Evolutionary conservation across 73 alveolate species (phyloP).

Genomic region (Paraurostyla sp.): DNA sequence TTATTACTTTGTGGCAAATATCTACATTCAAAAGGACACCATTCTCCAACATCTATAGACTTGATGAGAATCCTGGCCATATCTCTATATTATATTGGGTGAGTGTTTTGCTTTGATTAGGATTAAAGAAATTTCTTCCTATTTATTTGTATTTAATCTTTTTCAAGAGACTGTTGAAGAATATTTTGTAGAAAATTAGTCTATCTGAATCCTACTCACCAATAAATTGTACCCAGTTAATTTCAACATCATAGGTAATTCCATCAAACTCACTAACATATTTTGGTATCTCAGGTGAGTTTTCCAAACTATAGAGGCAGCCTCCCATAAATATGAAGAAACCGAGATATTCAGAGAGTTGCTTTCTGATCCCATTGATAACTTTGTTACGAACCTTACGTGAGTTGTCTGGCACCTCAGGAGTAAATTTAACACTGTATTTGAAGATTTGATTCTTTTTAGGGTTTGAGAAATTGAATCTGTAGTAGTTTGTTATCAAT

Average conservation of each 20-base stretch:
- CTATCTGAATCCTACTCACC: slow-evolving; percentile 5
- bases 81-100: slow-evolving; percentile 59
- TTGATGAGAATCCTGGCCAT: slow-evolving; percentile 80
- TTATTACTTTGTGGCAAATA: slow-evolving; percentile 72
- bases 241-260: not conserved
- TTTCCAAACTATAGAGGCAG: slow-evolving; percentile 4
- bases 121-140: slow-evolving; percentile 74
- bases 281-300: not conserved
- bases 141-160: slow-evolving; percentile 61
- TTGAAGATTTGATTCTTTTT: slow-evolving; percentile 7
- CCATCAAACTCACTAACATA: slow-evolving; percentile 13
- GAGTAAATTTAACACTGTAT: slow-evolving; percentile 41
- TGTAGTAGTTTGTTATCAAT: slow-evolving; percentile 40
- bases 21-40: slow-evolving; percentile 80
- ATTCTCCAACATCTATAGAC: slow-evolving; percentile 45
- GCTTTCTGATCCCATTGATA: not conserved
- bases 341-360: not conserved
- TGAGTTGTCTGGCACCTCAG: slow-evolving; percentile 55
- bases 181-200: slow-evolving; percentile 62
- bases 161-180: slow-evolving; percentile 73
- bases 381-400: not conserved
- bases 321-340: slow-evolving; percentile 30
- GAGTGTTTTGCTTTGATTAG: slow-evolving; percentile 50
- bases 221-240: slow-evolving; percentile 36
- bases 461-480: slow-evolving; percentile 55